Evolutionary conservation across 441 rosid species (phyloP), one percentile per base, ranked within the genome.

Genomic region (Gossypium schwendimanii): DNA sequence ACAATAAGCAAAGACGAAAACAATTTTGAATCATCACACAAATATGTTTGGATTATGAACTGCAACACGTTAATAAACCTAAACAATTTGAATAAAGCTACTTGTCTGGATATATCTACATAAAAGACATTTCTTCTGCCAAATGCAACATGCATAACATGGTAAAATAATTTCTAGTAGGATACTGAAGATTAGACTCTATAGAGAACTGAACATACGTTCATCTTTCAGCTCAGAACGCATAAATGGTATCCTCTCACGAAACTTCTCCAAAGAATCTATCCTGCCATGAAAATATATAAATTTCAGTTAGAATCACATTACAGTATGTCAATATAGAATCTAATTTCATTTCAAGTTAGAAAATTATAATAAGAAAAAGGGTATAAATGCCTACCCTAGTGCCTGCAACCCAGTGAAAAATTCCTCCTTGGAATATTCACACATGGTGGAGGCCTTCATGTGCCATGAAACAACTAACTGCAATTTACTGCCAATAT

Each of bases 401-500:
- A 92, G 85, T 53, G 88, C 77, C 81, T 87, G 96, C 67, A 95
- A 79, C 78, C 99, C 98, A 78, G 82, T 80, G 2, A 90, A 71
- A 79, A 95, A 95, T 82, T 95, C 98, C 72, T 89, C 90, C 89
- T 87, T 92, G 24, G 98, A 89, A 77, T 86, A 95, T 75, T 95
- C 99, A 83, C 97, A 92, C 87, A 94, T 92, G 72, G 97, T 95
- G 72, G 92, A 93, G 66, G 98, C 99, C 74, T 92, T 91, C 99
- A 95, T 95, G 83, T 92, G 98, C 99, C 99, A 95, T 62, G 98
- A 95, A 78, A 95, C 82, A 77, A 95, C 99, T 81, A 95, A 76
- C 99, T 95, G 91, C 79, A 83, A 81, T 20, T 4, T 53, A 68
- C 55, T 18, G 33, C 68, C 57, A 67, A 63, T 49, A 57, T 65